phyloP scores from a whole-genome alignment of 2,329 filamentous ascomycete species.

The Leptographium wingfieldii region DNA sequence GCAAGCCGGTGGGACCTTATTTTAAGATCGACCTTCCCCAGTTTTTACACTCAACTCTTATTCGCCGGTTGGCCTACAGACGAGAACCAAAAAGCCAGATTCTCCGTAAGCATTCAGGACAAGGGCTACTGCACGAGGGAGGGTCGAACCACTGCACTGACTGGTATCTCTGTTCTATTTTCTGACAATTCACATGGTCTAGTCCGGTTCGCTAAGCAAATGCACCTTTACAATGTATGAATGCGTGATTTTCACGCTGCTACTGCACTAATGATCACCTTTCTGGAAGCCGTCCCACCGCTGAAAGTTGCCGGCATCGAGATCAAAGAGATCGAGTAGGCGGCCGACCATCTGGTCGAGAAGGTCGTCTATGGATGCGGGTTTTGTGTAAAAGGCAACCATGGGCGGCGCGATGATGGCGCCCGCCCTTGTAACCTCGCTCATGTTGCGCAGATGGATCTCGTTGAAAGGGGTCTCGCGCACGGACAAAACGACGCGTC shows the following conservation, averaged over 20 bases:
- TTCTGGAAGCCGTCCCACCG: background rate
- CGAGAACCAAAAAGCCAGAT: too few relatives aligned
- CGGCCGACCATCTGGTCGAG: slow-evolving; percentile 32
- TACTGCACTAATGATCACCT: background rate
- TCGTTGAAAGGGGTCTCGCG: slow-evolving; percentile 33
- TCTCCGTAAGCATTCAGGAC: too few relatives aligned
- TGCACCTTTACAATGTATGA: background rate
- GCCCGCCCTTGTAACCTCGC: slow-evolving; percentile 22
- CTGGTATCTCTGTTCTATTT: background rate
- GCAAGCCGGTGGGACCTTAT: too few relatives aligned
- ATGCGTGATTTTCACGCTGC: background rate
- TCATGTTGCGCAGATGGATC: slow-evolving; percentile 35
- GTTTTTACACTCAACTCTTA: too few relatives aligned
- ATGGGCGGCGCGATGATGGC: slow-evolving; percentile 33
- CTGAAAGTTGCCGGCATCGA: slow-evolving; percentile 17
- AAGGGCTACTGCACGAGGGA: too few relatives aligned
- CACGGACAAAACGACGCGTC: slow-evolving; percentile 25
- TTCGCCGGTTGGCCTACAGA: too few relatives aligned
- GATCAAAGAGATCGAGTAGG: slow-evolving; percentile 30
- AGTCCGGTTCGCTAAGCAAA: background rate
- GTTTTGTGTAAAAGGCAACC: slow-evolving; percentile 29
- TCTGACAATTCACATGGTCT: background rate
- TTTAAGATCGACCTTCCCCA: too few relatives aligned
- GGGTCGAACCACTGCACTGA: too few relatives aligned
- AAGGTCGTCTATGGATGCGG: slow-evolving; percentile 26